phyloP scores from a whole-genome alignment of 441 rosid species.

The Erysimum cheiri region DNA sequence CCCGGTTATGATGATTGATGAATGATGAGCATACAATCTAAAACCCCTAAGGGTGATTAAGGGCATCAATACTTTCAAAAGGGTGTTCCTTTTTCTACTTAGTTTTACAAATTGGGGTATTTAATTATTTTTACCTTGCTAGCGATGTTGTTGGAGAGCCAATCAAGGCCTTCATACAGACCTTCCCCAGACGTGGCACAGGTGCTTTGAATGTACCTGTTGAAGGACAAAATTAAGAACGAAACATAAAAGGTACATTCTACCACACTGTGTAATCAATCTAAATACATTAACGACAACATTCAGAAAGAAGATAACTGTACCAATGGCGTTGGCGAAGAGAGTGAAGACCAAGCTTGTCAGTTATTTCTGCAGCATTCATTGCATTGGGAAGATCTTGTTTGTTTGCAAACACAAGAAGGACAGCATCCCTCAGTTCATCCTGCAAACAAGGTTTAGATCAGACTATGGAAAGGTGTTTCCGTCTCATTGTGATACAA shows the following conservation, averaged over 20 bases:
- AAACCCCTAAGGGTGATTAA: not conserved
- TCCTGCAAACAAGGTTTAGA: conserved; percentile 50
- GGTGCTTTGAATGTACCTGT: conserved; percentile 51
- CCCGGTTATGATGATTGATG: not conserved
- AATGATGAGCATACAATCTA: conserved; percentile 4
- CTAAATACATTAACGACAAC: not conserved
- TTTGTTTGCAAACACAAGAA: conserved; percentile 86
- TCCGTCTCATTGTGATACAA: conserved; percentile 12
- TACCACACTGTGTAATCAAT: not conserved
- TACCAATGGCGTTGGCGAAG: conserved; percentile 86
- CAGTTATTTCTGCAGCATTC: conserved; percentile 82
- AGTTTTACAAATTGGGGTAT: conserved; percentile 4
- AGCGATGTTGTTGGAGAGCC: conserved; percentile 55
- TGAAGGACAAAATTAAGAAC: not conserved
- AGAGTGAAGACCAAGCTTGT: conserved; percentile 82
- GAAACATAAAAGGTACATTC: not conserved
- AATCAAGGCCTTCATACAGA: conserved; percentile 51
- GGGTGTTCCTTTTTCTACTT: conserved; percentile 9
- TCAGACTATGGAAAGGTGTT: conserved; percentile 3
- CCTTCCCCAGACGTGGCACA: conserved; percentile 54
- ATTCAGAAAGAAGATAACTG: conserved; percentile 25
- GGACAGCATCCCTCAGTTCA: conserved; percentile 77
- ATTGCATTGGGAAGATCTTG: conserved; percentile 90
- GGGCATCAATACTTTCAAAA: not conserved
- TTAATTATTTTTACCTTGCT: conserved; percentile 40